Conservation (phyloP, 1,284 basidiomycete species). For the Ceratobasidium sp. region DNA sequence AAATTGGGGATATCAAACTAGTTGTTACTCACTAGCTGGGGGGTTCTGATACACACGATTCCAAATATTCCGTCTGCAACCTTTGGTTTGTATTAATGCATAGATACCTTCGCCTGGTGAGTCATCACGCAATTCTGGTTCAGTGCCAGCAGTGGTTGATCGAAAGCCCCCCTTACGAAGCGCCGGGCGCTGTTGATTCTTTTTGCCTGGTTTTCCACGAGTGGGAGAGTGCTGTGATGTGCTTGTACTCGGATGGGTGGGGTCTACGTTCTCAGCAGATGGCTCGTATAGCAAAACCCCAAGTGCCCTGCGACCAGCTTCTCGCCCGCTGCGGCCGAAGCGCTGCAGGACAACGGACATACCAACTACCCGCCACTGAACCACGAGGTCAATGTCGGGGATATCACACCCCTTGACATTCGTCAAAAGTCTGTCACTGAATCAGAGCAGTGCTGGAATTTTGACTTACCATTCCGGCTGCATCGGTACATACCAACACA, state of each 20-base stretch:
- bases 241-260: neutral
- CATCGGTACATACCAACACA: neutral
- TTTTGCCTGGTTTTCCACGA: neutral
- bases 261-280: conserved; percentile 13
- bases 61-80: conserved; percentile 1
- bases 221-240: neutral
- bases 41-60: neutral
- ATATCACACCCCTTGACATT: conserved; percentile 57
- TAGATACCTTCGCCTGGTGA: conserved; percentile 18
- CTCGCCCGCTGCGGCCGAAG: conserved; percentile 43
- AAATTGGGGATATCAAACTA: neutral
- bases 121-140: conserved; percentile 11
- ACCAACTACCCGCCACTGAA: conserved; percentile 54
- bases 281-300: conserved; percentile 27
- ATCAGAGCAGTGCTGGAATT: no score
- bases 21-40: neutral
- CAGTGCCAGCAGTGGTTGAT: neutral
- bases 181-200: conserved; percentile 4
- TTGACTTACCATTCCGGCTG: neutral
- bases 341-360: conserved; percentile 54
- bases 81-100: conserved; percentile 9
- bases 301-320: neutral
- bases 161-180: conserved; percentile 3
- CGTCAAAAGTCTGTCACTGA: no score
- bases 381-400: conserved; percentile 54